Conservation (phyloP, 495 filamentous ascomycete genomes). For the Aspergillus diversus region DNA sequence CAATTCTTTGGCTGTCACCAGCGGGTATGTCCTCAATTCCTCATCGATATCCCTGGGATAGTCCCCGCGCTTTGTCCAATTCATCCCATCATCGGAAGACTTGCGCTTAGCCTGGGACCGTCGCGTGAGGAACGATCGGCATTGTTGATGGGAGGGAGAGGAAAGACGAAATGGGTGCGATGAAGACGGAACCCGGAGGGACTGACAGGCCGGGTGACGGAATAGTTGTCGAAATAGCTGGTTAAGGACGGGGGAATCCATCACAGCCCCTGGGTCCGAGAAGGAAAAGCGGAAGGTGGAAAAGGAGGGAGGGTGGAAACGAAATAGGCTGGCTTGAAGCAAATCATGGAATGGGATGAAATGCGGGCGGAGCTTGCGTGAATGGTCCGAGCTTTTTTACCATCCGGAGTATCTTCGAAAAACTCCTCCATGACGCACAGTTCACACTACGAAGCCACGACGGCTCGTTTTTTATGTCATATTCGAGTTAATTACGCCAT, state of each 20-base stretch:
- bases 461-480: background rate
- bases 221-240: constrained; percentile 86
- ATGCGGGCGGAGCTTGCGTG: constrained; percentile 22
- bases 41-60: constrained; percentile 74
- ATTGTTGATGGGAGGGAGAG: constrained; percentile 37
- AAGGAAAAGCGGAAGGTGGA: background rate
- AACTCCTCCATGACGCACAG: background rate
- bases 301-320: constrained; percentile 14
- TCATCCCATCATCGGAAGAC: constrained; percentile 33
- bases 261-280: constrained; percentile 35
- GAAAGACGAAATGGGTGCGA: constrained; percentile 29
- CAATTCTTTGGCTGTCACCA: constrained; percentile 80
- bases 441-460: background rate
- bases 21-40: constrained; percentile 78
- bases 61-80: constrained; percentile 81
- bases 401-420: background rate
- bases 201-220: constrained; percentile 66
- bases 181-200: constrained; percentile 41
- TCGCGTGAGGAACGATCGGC: constrained; percentile 47
- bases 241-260: constrained; percentile 82
- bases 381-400: constrained; percentile 39
- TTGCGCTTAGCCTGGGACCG: constrained; percentile 38
- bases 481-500: background rate
- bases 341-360: constrained; percentile 6
- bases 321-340: constrained; percentile 11